phyloP scores from a whole-genome alignment of 169 alveolate genomes.

The Eimeria necatrix region DNA sequence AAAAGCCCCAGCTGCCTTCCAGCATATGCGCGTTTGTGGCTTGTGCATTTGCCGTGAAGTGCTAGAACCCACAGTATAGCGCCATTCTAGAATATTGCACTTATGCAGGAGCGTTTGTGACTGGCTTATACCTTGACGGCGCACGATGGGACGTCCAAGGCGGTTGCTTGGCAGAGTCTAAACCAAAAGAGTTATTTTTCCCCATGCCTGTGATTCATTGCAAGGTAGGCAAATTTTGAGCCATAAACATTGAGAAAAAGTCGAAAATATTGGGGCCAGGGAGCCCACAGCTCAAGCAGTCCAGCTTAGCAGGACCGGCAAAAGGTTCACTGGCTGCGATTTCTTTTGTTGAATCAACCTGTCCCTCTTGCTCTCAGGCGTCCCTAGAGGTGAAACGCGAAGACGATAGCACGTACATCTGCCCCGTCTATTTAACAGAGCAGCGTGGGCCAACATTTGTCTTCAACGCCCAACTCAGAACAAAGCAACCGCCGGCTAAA shows the following conservation, averaged over 20 bases:
- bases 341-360: not conserved
- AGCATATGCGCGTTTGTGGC: too few species aligned
- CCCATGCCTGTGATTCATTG: constrained; percentile 97
- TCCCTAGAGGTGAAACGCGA: constrained; percentile 85
- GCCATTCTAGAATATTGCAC: not conserved
- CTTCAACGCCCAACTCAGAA: constrained; percentile 96
- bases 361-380: constrained; percentile 66
- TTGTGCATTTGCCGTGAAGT: too few species aligned
- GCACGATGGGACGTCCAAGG: constrained; percentile 90
- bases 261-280: too few species aligned
- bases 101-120: constrained; percentile 77
- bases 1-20: too few species aligned
- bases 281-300: too few species aligned
- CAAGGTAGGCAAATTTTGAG: constrained; percentile 87
- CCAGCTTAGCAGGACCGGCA: too few species aligned
- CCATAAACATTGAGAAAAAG: not conserved
- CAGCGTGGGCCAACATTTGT: constrained; percentile 96
- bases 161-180: constrained; percentile 94
- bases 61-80: too few species aligned
- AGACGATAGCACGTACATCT: constrained; percentile 94
- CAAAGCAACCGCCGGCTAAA: constrained; percentile 95
- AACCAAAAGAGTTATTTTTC: constrained; percentile 96
- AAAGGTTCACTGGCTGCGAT: too few species aligned
- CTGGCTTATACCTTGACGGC: constrained; percentile 84
- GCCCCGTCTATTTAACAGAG: constrained; percentile 97